These are phyloP conservation scores for Candida coleopterorum DNA, from an alignment of 805 yeast species.

Conservation along the genomic window DNA sequence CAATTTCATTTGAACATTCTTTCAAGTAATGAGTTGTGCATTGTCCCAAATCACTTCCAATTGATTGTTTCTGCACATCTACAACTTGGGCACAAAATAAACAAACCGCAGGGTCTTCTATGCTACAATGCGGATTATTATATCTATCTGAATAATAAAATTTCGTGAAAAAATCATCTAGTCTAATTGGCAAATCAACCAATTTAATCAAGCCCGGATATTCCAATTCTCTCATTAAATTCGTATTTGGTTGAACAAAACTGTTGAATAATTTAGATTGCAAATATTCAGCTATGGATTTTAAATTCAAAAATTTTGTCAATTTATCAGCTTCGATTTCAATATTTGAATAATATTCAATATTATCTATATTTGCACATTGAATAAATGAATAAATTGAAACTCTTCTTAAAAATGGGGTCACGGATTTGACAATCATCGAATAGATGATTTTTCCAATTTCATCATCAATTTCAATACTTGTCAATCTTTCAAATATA, in stretches of 20 bases:
- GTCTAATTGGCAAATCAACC: constrained; percentile 57
- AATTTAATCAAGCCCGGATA: constrained; percentile 66
- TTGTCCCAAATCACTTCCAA: constrained; percentile 60
- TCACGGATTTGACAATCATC: constrained; percentile 49
- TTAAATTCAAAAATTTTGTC: constrained; percentile 43
- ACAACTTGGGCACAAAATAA: constrained; percentile 71
- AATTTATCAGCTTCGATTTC: constrained; percentile 51
- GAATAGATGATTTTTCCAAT: constrained; percentile 44
- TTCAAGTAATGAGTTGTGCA: constrained; percentile 67
- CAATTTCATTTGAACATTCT: constrained; percentile 62
- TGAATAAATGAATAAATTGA: constrained; percentile 51
- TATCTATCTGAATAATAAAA: constrained; percentile 44
- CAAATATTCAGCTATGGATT: constrained; percentile 19
- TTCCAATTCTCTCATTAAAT: constrained; percentile 30
- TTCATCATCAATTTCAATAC: constrained; percentile 11
- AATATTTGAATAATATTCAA: constrained; percentile 18
- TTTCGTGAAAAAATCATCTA: constrained; percentile 66
- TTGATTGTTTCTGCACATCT: constrained; percentile 58
- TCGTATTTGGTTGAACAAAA: constrained; percentile 15
- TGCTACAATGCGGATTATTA: constrained; percentile 31
- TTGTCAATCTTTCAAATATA: constrained; percentile 20
- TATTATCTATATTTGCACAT: constrained; percentile 42
- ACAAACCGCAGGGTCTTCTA: constrained; percentile 80
- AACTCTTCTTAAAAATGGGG: constrained; percentile 63
- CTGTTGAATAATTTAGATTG: constrained; percentile 22